Conservation (phyloP, 495 filamentous ascomycete species). For the Penicillium canescens region DNA sequence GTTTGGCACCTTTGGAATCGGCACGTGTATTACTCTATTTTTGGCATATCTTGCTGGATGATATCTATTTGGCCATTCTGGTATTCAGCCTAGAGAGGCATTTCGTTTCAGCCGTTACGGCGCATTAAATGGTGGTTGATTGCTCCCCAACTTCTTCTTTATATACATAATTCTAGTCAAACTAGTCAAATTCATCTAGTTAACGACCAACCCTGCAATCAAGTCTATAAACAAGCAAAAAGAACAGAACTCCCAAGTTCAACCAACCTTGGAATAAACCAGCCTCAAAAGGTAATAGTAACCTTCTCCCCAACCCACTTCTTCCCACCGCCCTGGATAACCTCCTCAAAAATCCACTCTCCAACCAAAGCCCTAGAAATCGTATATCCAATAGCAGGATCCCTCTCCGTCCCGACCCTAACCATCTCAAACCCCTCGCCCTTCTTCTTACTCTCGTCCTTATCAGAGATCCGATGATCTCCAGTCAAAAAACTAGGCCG, state of each 20-base stretch:
- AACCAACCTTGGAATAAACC: constrained; percentile 16
- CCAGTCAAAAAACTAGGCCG: constrained; percentile 35
- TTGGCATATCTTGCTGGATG: neutral
- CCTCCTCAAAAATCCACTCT: constrained; percentile 41
- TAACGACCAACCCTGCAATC: no score
- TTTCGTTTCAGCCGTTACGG: neutral
- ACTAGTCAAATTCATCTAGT: no score
- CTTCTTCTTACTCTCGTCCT: constrained; percentile 5
- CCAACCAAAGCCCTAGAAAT: constrained; percentile 41
- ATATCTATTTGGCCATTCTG: neutral
- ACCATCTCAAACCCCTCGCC: constrained; percentile 19
- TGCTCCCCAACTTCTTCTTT: neutral
- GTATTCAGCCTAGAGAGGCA: neutral
- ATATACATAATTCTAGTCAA: neutral
- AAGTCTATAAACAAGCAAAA: neutral
- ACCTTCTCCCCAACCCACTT: constrained; percentile 40
- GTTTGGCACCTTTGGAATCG: constrained; percentile 3
- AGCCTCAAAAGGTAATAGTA: constrained; percentile 31
- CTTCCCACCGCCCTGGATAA: constrained; percentile 31
- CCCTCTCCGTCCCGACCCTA: constrained; percentile 33
- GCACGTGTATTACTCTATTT: neutral
- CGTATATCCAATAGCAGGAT: constrained; percentile 40
- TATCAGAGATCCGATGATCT: constrained; percentile 19
- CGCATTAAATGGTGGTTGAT: neutral
- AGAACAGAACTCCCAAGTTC: no score